Evolutionary conservation across 345 rosid species (phyloP).

Genomic region (Moringa oleifera): DNA sequence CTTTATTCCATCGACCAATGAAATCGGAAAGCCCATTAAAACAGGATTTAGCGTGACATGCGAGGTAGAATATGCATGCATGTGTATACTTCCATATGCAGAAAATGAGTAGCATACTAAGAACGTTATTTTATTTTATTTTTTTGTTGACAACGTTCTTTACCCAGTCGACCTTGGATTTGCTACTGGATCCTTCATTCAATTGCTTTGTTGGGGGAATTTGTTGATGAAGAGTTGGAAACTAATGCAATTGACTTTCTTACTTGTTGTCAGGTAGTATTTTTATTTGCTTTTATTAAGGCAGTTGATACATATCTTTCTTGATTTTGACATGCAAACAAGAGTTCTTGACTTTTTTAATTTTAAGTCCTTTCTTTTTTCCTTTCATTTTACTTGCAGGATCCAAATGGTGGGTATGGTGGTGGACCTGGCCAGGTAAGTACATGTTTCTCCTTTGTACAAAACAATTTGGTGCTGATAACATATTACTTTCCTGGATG

Average conservation of each 20-base stretch:
- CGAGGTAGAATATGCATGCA: too few relatives aligned
- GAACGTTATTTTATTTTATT: too few relatives aligned
- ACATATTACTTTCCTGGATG: conserved; percentile 2
- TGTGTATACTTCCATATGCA: too few relatives aligned
- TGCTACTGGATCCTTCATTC: conserved; percentile 98
- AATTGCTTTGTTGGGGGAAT: conserved; percentile 73
- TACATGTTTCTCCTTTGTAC: conserved; percentile 8
- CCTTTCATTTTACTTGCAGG: conserved; percentile 41
- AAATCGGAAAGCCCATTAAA: not conserved
- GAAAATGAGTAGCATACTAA: not conserved
- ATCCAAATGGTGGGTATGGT: conserved; percentile 82
- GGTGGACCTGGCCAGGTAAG: conserved; percentile 99
- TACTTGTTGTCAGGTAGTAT: conserved; percentile 67
- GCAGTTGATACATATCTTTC: too few relatives aligned
- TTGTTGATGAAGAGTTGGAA: conserved; percentile 52
- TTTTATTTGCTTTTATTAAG: not conserved
- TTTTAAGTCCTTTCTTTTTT: not conserved
- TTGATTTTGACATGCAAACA: too few relatives aligned
- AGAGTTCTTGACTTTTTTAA: too few relatives aligned
- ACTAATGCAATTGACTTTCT: conserved; percentile 58
- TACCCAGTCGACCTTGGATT: conserved; percentile 84
- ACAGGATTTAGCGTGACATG: too few relatives aligned
- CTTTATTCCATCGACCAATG: not conserved
- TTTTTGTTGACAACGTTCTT: not conserved
- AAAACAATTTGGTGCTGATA: not conserved